Percentiles rank a stretch among this genome's conserved stretches.
Evolutionary conservation across 2,329 filamentous ascomycete species (phyloP).

Genomic region (Aaosphaeria arxii): DNA sequence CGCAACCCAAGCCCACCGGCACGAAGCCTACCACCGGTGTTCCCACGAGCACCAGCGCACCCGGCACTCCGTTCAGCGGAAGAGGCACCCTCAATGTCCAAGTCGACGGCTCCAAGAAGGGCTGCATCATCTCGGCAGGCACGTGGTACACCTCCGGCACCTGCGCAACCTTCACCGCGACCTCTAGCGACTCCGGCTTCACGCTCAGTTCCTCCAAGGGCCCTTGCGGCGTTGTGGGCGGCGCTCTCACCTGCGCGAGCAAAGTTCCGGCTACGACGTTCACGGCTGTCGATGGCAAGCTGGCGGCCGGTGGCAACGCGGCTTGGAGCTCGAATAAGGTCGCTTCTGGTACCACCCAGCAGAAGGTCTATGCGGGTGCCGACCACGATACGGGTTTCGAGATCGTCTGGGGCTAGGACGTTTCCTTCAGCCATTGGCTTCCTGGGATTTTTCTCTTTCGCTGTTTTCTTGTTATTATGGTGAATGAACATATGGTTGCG

Average conservation of each 20-base stretch:
- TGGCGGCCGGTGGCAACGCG: slow-evolving; percentile 38
- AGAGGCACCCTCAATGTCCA: slow-evolving; percentile 59
- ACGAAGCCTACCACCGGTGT: slow-evolving; percentile 29
- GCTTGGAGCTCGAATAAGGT: slow-evolving; percentile 44
- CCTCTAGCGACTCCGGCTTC: slow-evolving; percentile 31
- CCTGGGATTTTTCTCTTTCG: no score
- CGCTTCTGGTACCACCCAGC: slow-evolving; percentile 43
- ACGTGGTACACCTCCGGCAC: slow-evolving; percentile 67
- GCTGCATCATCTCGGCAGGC: slow-evolving; percentile 66
- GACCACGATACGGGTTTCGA: slow-evolving; percentile 22
- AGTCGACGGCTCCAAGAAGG: slow-evolving; percentile 47
- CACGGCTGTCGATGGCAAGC: slow-evolving; percentile 27
- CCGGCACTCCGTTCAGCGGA: slow-evolving; percentile 52
- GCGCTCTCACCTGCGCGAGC: slow-evolving; percentile 55
- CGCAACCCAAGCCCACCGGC: slow-evolving; percentile 10
- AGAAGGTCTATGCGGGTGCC: slow-evolving; percentile 40
- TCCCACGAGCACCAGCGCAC: slow-evolving; percentile 27
- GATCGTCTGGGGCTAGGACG: neutral
- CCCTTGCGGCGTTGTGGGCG: slow-evolving; percentile 54
- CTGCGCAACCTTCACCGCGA: slow-evolving; percentile 63
- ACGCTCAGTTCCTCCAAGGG: slow-evolving; percentile 33
- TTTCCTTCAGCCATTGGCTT: no score
- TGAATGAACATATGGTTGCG: no score
- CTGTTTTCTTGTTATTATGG: no score
- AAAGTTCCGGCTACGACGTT: slow-evolving; percentile 46